Percentiles rank a stretch among this genome's conserved stretches.
Evolutionary conservation across 2,329 filamentous ascomycete species (phyloP).

Genomic region (Botrytis paeoniae): DNA sequence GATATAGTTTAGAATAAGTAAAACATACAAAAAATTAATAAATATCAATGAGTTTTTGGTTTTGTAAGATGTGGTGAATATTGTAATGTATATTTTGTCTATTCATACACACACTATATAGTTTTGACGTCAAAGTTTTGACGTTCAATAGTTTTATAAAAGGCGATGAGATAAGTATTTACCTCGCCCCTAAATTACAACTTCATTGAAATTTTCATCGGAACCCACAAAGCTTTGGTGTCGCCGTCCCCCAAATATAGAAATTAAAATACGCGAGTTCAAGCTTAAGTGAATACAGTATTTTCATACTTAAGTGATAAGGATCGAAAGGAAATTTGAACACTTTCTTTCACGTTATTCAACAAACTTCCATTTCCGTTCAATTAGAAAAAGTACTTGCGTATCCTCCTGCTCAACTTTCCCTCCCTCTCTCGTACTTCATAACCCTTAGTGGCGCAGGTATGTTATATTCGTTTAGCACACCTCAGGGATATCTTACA

Average conservation of each 20-base stretch:
- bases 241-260: neutral
- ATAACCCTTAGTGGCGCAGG: accelerated
- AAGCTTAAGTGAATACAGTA: neutral
- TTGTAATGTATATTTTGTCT: neutral
- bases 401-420: too few relatives aligned
- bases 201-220: neutral
- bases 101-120: neutral
- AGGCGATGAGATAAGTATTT: too few relatives aligned
- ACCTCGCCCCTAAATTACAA: neutral
- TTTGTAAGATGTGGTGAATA: neutral
- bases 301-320: neutral
- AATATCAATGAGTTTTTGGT: neutral
- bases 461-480: too few relatives aligned
- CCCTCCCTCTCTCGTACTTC: neutral
- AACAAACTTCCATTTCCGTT: neutral
- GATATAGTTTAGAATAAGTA: neutral
- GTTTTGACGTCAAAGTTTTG: too few relatives aligned
- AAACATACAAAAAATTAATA: neutral
- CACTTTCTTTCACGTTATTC: neutral
- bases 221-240: neutral
- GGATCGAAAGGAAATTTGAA: neutral
- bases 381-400: neutral
- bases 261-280: neutral
- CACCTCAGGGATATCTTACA: too few relatives aligned
- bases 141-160: too few relatives aligned